phyloP scores from a whole-genome alignment of 2,329 filamentous ascomycete species.

The Hymenoscyphus occultus region DNA sequence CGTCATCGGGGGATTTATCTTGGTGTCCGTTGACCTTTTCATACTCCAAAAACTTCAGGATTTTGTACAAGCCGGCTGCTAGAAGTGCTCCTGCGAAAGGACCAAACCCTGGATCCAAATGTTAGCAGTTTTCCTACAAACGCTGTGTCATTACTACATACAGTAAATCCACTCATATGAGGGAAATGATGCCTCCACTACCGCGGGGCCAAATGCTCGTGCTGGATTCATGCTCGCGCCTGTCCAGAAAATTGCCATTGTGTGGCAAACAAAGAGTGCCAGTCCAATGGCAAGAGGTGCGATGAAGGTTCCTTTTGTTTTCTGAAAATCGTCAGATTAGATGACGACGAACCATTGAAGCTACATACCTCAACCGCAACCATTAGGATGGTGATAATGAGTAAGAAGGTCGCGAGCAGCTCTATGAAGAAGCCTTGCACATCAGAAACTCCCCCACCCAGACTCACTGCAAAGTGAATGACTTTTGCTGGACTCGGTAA shows the following conservation, averaged over 20 bases:
- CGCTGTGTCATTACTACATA: background rate
- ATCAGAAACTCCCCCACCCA: conserved; percentile 10
- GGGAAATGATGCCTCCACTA: conserved; percentile 42
- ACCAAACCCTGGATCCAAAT: conserved; percentile 41
- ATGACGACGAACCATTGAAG: background rate
- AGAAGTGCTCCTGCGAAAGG: conserved; percentile 49
- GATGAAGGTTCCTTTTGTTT: conserved; percentile 47
- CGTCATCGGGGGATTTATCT: conserved; percentile 29
- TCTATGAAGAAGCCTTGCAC: conserved; percentile 11
- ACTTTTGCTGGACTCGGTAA: conserved; percentile 30
- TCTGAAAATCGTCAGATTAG: conserved; percentile 23
- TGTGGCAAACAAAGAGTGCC: conserved; percentile 41
- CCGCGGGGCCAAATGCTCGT: conserved; percentile 46
- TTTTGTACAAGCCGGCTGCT: conserved; percentile 48
- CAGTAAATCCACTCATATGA: conserved; percentile 49
- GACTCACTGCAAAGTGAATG: conserved; percentile 14
- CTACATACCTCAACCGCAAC: conserved; percentile 19
- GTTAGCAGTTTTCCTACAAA: background rate
- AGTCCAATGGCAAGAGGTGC: conserved; percentile 48
- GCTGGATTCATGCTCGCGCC: conserved; percentile 48
- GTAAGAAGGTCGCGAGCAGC: conserved; percentile 3
- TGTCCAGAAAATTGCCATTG: conserved; percentile 45
- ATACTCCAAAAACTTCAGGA: conserved; percentile 52
- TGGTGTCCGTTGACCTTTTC: conserved; percentile 48
- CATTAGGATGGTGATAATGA: conserved; percentile 11